These are phyloP conservation scores for Pseudohyphozyma bogoriensis DNA, from an alignment of 768 basidiomycete species.

Conservation along the genomic window DNA sequence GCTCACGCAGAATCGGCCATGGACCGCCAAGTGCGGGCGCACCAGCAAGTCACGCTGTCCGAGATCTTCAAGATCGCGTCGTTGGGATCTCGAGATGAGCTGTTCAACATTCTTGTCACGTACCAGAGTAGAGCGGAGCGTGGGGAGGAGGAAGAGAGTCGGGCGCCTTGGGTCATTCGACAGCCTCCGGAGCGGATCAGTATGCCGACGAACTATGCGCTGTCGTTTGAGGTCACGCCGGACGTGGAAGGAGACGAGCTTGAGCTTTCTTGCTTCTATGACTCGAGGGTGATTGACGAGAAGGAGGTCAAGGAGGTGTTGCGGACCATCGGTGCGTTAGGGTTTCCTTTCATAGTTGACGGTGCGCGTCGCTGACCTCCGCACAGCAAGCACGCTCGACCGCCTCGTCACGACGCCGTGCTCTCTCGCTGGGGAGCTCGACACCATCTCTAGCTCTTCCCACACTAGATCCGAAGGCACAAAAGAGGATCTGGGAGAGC, in stretches of 20 bases:
- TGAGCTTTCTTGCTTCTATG: slow-evolving; percentile 27
- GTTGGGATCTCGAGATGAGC: slow-evolving; percentile 7
- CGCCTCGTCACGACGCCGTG: slow-evolving; percentile 19
- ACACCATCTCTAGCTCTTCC: neutral
- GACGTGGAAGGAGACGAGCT: slow-evolving; percentile 19
- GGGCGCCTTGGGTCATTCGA: slow-evolving; percentile 15
- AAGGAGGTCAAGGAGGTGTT: slow-evolving; percentile 14
- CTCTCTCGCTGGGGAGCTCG: slow-evolving; percentile 3
- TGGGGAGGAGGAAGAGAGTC: neutral
- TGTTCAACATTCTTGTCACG: slow-evolving; percentile 28
- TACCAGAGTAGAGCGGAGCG: slow-evolving; percentile 26
- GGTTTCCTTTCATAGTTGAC: no score
- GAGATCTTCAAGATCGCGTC: slow-evolving; percentile 9
- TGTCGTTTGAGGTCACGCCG: slow-evolving; percentile 29
- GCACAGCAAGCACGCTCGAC: slow-evolving; percentile 14
- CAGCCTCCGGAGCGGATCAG: slow-evolving; percentile 25
- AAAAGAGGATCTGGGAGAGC: neutral
- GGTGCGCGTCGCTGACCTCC: no score
- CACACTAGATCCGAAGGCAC: neutral
- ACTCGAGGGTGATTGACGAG: slow-evolving; percentile 5
- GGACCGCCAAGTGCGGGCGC: slow-evolving; percentile 18
- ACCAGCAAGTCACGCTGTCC: slow-evolving; percentile 25
- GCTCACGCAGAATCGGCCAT: slow-evolving; percentile 3
- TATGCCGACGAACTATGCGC: slow-evolving; percentile 28
- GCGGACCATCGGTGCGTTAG: neutral